phyloP scores from a whole-genome alignment of 2,329 filamentous ascomycete genomes.

The Aspergillus sp. region DNA sequence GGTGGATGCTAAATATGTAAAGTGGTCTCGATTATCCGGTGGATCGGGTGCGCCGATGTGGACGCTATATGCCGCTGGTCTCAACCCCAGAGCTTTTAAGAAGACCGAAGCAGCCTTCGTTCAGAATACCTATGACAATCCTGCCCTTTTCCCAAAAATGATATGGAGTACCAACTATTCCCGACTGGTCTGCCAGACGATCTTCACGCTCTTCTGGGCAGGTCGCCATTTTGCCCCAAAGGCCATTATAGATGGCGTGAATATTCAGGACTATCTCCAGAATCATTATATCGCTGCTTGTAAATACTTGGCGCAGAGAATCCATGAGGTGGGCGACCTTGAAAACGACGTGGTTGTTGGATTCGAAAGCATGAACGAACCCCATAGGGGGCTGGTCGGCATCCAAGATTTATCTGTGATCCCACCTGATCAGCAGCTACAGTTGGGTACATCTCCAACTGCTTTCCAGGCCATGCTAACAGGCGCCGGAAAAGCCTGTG shows the following conservation, averaged over 20 bases:
- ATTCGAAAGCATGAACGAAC: slow-evolving; percentile 96
- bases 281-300: slow-evolving; percentile 75
- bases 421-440: slow-evolving; percentile 77
- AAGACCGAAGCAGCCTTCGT: slow-evolving; percentile 87
- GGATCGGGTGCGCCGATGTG: slow-evolving; percentile 95
- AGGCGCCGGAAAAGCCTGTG: slow-evolving; percentile 82
- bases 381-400: slow-evolving; percentile 78
- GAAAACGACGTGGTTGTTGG: slow-evolving; percentile 82
- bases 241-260: slow-evolving; percentile 85
- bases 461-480: slow-evolving; percentile 89
- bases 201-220: slow-evolving; percentile 91
- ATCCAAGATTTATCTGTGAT: slow-evolving; percentile 72
- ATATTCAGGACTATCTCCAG: slow-evolving; percentile 93
- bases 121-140: slow-evolving; percentile 84
- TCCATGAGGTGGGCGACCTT: slow-evolving; percentile 82
- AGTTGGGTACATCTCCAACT: slow-evolving; percentile 88
- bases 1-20: slow-evolving; percentile 19
- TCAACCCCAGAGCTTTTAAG: slow-evolving; percentile 78
- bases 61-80: slow-evolving; percentile 89
- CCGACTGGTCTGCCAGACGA: slow-evolving; percentile 74
- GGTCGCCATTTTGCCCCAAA: slow-evolving; percentile 90
- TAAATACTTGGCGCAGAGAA: slow-evolving; percentile 69
- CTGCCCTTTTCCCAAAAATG: slow-evolving; percentile 90
- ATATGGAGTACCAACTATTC: slow-evolving; percentile 98
- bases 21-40: slow-evolving; percentile 91